phyloP scores from a whole-genome alignment of 805 yeast genomes.

The Spencermartinsiella europaea region DNA sequence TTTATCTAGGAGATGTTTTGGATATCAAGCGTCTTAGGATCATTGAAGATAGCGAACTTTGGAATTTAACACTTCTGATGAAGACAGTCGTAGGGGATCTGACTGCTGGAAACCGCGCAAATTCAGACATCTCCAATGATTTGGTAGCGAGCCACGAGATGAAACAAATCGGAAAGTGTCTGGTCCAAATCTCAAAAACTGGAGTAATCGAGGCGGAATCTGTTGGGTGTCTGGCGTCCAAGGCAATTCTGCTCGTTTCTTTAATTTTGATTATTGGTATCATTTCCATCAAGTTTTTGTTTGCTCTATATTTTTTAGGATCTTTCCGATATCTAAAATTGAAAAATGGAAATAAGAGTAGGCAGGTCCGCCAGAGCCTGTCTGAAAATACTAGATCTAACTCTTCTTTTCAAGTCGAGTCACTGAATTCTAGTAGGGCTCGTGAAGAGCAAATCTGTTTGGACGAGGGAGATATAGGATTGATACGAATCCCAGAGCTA shows the following conservation, averaged over 20 bases:
- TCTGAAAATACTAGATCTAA: not conserved
- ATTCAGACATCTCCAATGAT: conserved; percentile 18
- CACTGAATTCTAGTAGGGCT: not conserved
- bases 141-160: conserved; percentile 15
- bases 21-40: conserved; percentile 66
- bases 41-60: conserved; percentile 40
- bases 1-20: conserved; percentile 70
- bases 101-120: conserved; percentile 17
- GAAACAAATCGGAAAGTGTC: conserved; percentile 63
- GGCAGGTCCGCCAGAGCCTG: too few species aligned
- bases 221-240: conserved; percentile 78
- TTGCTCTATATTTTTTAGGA: conserved; percentile 63
- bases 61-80: not conserved
- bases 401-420: not conserved
- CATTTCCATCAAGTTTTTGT: conserved; percentile 59
- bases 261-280: conserved; percentile 68
- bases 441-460: not conserved
- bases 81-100: not conserved
- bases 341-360: too few species aligned
- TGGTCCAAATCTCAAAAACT: conserved; percentile 67
- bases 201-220: conserved; percentile 76
- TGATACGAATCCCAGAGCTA: too few species aligned
- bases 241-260: conserved; percentile 61
- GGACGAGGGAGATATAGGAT: too few species aligned
- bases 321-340: not conserved